Percentiles rank a stretch among this genome's conserved stretches.
phyloP scores from a whole-genome alignment of 495 filamentous ascomycete genomes.

The Cenococcum geophilum region DNA sequence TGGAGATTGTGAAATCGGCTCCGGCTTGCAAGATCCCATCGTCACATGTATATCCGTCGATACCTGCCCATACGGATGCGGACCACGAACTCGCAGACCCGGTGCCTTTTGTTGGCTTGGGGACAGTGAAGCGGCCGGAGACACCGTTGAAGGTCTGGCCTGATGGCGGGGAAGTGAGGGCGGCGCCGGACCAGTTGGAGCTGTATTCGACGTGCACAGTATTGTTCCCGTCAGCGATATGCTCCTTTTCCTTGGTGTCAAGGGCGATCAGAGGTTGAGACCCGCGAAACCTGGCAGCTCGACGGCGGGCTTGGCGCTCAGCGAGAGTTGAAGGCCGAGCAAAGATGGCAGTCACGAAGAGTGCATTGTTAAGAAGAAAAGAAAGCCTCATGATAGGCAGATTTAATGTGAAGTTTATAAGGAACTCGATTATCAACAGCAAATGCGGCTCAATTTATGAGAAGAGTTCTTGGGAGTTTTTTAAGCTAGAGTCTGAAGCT shows the following conservation, averaged over 20 bases:
- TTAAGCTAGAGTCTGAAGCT: not conserved
- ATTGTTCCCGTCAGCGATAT: not conserved
- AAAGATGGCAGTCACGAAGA: not conserved
- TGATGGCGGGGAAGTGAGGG: not conserved
- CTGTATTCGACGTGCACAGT: not conserved
- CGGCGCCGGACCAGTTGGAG: constrained; percentile 3
- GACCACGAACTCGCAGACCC: constrained; percentile 4
- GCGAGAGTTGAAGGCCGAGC: not conserved
- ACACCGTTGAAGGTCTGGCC: not conserved
- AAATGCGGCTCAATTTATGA: not conserved
- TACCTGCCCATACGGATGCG: constrained; percentile 58
- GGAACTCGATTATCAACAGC: not conserved
- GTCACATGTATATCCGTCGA: constrained; percentile 54
- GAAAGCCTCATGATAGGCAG: constrained; percentile 2
- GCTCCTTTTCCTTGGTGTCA: not conserved
- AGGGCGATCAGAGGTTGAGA: not conserved
- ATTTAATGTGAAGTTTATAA: not conserved
- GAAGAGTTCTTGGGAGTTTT: not conserved
- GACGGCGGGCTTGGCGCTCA: not conserved
- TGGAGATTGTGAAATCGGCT: constrained; percentile 48
- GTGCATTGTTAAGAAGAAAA: not conserved
- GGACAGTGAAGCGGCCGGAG: not conserved
- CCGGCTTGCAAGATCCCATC: constrained; percentile 57
- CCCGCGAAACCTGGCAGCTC: not conserved
- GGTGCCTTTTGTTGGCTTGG: not conserved